Evolutionary conservation across 2,329 filamentous ascomycete genomes (phyloP).

Genomic region (Arthroderma uncinatum): DNA sequence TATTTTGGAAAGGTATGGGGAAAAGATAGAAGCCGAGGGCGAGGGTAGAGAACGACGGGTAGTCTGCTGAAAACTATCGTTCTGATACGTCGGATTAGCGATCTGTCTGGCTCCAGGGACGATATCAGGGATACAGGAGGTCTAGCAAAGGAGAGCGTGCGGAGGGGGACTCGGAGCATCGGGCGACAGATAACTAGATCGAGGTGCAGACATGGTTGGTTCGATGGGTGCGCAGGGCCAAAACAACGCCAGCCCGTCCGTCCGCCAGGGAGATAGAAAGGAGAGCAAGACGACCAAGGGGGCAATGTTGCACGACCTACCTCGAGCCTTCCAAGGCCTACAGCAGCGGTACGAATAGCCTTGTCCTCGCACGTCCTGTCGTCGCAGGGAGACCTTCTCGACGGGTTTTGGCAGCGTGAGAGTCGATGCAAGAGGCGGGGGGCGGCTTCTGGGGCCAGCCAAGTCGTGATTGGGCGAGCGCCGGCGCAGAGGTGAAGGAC

Average conservation of each 20-base stretch:
- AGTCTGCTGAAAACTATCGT: background rate
- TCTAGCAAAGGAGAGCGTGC: background rate
- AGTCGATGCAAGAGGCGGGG: background rate
- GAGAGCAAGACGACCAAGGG: background rate
- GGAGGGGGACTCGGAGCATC: background rate
- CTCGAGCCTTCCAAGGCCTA: background rate
- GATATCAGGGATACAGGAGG: too few relatives aligned
- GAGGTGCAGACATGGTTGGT: background rate
- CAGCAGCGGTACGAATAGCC: background rate
- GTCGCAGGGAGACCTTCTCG: background rate
- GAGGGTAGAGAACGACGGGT: background rate
- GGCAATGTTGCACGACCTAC: background rate
- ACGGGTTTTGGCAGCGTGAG: background rate
- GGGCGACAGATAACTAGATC: background rate
- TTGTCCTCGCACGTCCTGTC: background rate
- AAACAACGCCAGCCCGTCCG: background rate
- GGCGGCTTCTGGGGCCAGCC: background rate
- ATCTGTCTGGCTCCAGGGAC: background rate
- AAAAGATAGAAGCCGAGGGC: background rate
- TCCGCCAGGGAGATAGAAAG: background rate
- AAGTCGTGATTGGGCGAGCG: conserved; percentile 3
- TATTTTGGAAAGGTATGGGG: conserved; percentile 7
- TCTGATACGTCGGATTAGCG: background rate
- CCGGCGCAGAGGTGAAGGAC: background rate
- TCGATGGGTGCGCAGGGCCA: background rate